These are phyloP conservation scores for Russula vinacea DNA, from an alignment of 768 basidiomycete species.

Conservation along the genomic window DNA sequence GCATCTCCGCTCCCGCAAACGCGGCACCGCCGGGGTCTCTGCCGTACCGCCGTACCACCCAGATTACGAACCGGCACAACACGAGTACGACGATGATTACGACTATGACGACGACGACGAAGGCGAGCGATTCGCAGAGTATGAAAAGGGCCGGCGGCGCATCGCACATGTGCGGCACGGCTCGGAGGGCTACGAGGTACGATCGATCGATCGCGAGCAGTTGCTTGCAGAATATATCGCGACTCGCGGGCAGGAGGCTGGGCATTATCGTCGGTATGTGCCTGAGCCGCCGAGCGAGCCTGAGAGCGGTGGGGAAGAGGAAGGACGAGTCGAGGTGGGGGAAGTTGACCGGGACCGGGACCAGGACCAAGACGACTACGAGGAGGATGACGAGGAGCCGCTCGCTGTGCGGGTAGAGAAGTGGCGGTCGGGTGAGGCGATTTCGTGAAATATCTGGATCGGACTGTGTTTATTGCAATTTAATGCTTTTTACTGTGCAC, in stretches of 20 bases:
- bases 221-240: slow-evolving; percentile 58
- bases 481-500: too few relatives aligned
- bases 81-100: slow-evolving; percentile 3
- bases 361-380: slow-evolving; percentile 10
- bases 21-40: slow-evolving; percentile 36
- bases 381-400: slow-evolving; percentile 44
- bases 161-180: slow-evolving; percentile 52
- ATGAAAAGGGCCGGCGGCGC: slow-evolving; percentile 20
- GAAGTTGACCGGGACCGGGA: slow-evolving; percentile 41
- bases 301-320: background rate
- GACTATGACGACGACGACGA: slow-evolving; percentile 27
- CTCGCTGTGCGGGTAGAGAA: slow-evolving; percentile 32
- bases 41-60: slow-evolving; percentile 75
- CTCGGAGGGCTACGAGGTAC: slow-evolving; percentile 82
- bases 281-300: slow-evolving; percentile 49
- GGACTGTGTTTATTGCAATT: too few relatives aligned
- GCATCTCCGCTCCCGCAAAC: slow-evolving; percentile 34
- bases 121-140: slow-evolving; percentile 28
- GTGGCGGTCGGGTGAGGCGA: slow-evolving; percentile 31
- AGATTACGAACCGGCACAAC: slow-evolving; percentile 47
- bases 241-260: slow-evolving; percentile 51
- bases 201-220: slow-evolving; percentile 56
- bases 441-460: slow-evolving; percentile 8
- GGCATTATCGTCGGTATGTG: slow-evolving; percentile 66
- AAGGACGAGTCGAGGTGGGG: slow-evolving; percentile 20